A percentile compares a stretch with the other conserved stretches of the same genome.
These are phyloP conservation scores for Candida sp. DNA, from an alignment of 1,139 yeast species.

Conservation along the genomic window DNA sequence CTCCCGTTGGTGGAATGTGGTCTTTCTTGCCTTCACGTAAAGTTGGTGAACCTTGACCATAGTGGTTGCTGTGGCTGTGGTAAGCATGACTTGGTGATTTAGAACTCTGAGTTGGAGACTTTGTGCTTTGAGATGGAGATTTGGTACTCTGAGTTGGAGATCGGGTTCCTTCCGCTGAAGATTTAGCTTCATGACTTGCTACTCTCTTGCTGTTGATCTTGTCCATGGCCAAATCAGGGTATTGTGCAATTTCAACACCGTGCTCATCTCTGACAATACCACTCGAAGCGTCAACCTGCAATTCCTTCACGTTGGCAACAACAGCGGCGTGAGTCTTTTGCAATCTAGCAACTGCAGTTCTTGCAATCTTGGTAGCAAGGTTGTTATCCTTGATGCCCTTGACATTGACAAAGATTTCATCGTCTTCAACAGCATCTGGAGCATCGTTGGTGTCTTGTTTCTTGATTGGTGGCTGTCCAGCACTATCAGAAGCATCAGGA, in stretches of 20 bases:
- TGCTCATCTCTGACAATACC: conserved; percentile 37
- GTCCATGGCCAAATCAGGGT: conserved; percentile 15
- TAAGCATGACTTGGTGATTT: background rate
- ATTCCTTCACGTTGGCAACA: conserved; percentile 26
- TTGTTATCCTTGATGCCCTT: conserved; percentile 31
- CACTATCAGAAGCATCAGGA: background rate
- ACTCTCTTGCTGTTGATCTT: background rate
- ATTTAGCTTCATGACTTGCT: background rate
- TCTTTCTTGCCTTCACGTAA: background rate
- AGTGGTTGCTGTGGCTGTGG: background rate
- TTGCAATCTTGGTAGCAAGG: conserved; percentile 35
- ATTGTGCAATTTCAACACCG: conserved; percentile 21
- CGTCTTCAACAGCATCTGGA: conserved; percentile 7
- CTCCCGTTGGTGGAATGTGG: background rate
- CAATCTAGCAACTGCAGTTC: conserved; percentile 30
- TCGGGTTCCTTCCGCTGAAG: background rate
- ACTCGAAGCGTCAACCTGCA: conserved; percentile 33
- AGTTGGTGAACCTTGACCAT: background rate
- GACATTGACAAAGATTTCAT: conserved; percentile 29
- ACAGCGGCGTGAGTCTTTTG: conserved; percentile 28
- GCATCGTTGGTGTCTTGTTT: conserved; percentile 4
- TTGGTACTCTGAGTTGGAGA: background rate
- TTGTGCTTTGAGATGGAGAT: background rate
- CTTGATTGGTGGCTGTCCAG: conserved; percentile 2
- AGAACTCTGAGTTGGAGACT: background rate